phyloP scores from a whole-genome alignment of 371 early-diverging fungal species.

The Synchytrium microbalum region DNA sequence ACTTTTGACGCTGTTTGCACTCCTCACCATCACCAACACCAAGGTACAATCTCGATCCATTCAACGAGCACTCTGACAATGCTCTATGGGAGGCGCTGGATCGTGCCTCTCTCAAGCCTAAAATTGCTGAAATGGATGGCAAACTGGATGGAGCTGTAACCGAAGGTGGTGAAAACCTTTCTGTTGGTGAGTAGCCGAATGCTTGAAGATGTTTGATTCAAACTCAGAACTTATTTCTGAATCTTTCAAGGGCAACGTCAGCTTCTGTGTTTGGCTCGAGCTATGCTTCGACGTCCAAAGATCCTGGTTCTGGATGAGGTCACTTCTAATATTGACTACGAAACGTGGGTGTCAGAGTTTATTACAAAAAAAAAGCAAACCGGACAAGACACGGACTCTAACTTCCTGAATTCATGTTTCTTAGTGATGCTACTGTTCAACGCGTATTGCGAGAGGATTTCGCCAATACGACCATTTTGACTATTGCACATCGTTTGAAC shows the following conservation, averaged over 20 bases:
- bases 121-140: conserved; percentile 5
- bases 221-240: too few species aligned
- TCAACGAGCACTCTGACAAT: conserved; percentile 10
- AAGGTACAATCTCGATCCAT: conserved; percentile 53
- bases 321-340: conserved; percentile 53
- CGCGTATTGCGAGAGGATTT: conserved; percentile 55
- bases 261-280: conserved; percentile 3
- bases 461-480: conserved; percentile 57
- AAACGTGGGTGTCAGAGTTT: too few species aligned
- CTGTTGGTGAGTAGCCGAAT: conserved; percentile 76
- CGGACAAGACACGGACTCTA: too few species aligned
- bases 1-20: conserved; percentile 44
- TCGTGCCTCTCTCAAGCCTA: conserved; percentile 10
- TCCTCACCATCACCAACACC: too few species aligned
- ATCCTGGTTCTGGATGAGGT: conserved; percentile 47
- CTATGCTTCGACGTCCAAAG: conserved; percentile 11
- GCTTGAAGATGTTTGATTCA: too few species aligned
- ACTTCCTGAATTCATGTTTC: too few species aligned
- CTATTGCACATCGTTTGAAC: conserved; percentile 41
- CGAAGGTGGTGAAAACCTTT: conserved; percentile 60
- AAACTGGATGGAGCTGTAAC: conserved; percentile 15
- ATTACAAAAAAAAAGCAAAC: too few species aligned
- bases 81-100: conserved; percentile 22
- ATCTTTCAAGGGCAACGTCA: conserved; percentile 1
- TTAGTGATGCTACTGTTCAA: conserved; percentile 62